Conservation (phyloP, 805 yeast species). For the Yarrowia phangngaensis region DNA sequence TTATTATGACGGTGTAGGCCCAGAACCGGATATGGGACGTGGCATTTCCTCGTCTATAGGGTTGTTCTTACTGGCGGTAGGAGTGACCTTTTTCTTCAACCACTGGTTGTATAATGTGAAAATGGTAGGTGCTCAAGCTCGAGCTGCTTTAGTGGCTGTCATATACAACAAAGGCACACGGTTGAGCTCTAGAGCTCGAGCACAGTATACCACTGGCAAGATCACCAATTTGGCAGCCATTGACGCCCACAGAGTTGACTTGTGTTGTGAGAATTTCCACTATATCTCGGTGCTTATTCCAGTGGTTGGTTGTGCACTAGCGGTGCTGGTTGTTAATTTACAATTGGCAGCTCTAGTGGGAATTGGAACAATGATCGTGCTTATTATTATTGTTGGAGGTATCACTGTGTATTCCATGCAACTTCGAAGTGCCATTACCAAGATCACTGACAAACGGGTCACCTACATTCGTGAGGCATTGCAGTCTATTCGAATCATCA, state of each 20-base stretch:
- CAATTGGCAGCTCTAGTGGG: conserved; percentile 68
- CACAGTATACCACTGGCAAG: conserved; percentile 57
- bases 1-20: conserved; percentile 33
- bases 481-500: conserved; percentile 72
- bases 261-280: conserved; percentile 62
- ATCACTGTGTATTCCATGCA: conserved; percentile 41
- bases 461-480: conserved; percentile 76
- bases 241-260: conserved; percentile 67
- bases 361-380: conserved; percentile 32
- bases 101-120: conserved; percentile 59
- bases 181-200: conserved; percentile 51
- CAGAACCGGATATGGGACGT: conserved; percentile 46
- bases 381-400: conserved; percentile 35
- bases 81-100: conserved; percentile 50
- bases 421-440: conserved; percentile 55
- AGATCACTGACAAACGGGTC: conserved; percentile 61
- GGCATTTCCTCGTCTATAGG: conserved; percentile 71
- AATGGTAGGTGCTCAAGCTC: conserved; percentile 62
- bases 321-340: conserved; percentile 54
- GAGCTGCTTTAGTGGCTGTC: conserved; percentile 63
- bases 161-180: conserved; percentile 60
- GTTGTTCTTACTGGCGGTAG: conserved; percentile 51
- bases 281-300: conserved; percentile 57
- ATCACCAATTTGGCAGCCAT: conserved; percentile 69
- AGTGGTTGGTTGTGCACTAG: conserved; percentile 54